phyloP scores from a whole-genome alignment of 148 eudicot species.

The Agrostemma githago region DNA sequence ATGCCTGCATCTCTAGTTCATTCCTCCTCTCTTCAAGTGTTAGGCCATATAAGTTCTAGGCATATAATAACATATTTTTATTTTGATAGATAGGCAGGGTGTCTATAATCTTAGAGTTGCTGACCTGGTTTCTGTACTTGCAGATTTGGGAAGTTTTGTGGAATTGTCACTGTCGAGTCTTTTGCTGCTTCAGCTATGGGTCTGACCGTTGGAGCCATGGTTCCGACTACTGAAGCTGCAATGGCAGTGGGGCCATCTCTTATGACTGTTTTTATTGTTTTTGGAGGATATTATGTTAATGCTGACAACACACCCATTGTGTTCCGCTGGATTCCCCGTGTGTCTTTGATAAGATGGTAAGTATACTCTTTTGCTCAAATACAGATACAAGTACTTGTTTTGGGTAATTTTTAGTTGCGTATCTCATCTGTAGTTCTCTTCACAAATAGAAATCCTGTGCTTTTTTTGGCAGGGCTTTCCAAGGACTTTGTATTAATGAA shows the following conservation, averaged over 20 bases:
- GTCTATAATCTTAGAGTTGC: not conserved
- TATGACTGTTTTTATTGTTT: conserved; percentile 95
- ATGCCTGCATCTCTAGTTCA: not conserved
- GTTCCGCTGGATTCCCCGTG: conserved; percentile 94
- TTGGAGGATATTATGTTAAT: conserved; percentile 97
- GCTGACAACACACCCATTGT: conserved; percentile 92
- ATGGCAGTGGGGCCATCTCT: conserved; percentile 96
- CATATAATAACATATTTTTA: not conserved
- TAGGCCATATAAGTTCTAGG: not conserved
- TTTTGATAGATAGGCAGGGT: not conserved
- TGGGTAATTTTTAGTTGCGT: not conserved
- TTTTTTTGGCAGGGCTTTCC: conserved; percentile 71
- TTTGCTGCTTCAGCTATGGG: conserved; percentile 99
- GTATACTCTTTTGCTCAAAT: conserved; percentile 4
- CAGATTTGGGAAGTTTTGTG: conserved; percentile 94
- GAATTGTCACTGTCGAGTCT: conserved; percentile 77
- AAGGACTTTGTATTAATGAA: conserved; percentile 98
- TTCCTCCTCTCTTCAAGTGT: not conserved
- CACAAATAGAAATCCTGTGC: not conserved
- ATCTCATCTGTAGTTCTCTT: conserved; percentile 8
- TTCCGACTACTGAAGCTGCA: conserved; percentile 93
- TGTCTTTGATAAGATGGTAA: conserved; percentile 95
- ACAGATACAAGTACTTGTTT: not conserved
- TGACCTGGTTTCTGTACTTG: conserved; percentile 12
- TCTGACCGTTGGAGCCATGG: conserved; percentile 97